Evolutionary conservation across 2,329 filamentous ascomycete genomes (phyloP).

Genomic region (Clarireedia paspali): DNA sequence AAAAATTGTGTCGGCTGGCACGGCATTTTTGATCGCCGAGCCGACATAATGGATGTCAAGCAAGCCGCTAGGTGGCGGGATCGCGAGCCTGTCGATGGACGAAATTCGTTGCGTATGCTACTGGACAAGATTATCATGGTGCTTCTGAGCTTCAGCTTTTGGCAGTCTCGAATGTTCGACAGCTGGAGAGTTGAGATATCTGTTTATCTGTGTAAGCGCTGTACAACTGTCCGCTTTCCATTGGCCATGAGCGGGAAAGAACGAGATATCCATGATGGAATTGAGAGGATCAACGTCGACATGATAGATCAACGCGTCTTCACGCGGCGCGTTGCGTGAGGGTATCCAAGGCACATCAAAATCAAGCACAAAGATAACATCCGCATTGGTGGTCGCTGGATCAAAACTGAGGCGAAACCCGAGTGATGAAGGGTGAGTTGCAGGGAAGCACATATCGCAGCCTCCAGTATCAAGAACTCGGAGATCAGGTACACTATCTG

Average conservation of each 20-base stretch:
- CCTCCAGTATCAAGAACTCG: conserved; percentile 66
- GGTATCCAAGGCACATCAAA: conserved; percentile 87
- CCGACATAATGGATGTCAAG: background rate
- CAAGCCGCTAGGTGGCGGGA: background rate
- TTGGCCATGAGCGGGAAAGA: conserved; percentile 54
- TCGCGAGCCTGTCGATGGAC: background rate
- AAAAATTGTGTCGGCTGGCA: background rate
- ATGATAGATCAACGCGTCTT: conserved; percentile 48
- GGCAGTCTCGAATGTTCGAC: conserved; percentile 31
- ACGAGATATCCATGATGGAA: conserved; percentile 65
- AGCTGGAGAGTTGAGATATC: conserved; percentile 40
- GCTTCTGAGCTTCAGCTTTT: conserved; percentile 13
- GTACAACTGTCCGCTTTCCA: conserved; percentile 57
- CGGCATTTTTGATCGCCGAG: background rate
- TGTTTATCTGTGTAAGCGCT: conserved; percentile 59
- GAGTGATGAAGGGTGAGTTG: conserved; percentile 55
- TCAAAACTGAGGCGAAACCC: conserved; percentile 69
- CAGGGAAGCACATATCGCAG: conserved; percentile 71
- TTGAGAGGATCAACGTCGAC: conserved; percentile 57
- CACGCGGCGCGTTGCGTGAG: conserved; percentile 43
- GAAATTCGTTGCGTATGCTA: conserved; percentile 7
- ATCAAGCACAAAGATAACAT: conserved; percentile 74
- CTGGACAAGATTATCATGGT: background rate
- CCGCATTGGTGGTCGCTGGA: conserved; percentile 62
- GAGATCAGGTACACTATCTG: conserved; percentile 56